Percentiles rank a stretch among this genome's conserved stretches.
phyloP scores from a whole-genome alignment of 2,329 filamentous ascomycete species.

The Colletotrichum navitas region DNA sequence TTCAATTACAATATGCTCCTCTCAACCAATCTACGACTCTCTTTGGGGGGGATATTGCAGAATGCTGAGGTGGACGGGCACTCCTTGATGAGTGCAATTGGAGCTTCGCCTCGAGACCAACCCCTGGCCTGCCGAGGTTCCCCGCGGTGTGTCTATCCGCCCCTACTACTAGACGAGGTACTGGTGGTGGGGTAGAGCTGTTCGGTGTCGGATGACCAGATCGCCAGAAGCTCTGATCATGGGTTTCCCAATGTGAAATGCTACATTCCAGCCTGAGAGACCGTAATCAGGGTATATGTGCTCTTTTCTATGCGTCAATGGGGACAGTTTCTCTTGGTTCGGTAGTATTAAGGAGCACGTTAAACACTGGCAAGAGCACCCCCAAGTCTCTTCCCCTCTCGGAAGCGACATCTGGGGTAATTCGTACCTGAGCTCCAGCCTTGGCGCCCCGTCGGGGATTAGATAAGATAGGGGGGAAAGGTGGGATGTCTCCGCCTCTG shows the following conservation, averaged over 20 bases:
- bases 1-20: not conserved
- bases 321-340: not conserved
- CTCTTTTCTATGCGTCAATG: not conserved
- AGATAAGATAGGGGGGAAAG: constrained; percentile 40
- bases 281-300: too few relatives aligned
- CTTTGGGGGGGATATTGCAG: not conserved
- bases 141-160: constrained; percentile 37
- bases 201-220: constrained; percentile 23
- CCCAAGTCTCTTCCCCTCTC: not conserved
- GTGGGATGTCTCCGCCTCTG: constrained; percentile 39
- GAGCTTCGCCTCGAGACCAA: constrained; percentile 17
- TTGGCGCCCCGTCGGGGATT: constrained; percentile 34
- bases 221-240: not conserved
- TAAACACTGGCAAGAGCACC: not conserved
- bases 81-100: not conserved
- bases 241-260: too few relatives aligned
- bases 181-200: constrained; percentile 28
- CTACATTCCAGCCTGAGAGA: not conserved
- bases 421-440: constrained; percentile 8
- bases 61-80: not conserved
- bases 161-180: constrained; percentile 4
- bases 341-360: not conserved
- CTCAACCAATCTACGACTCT: not conserved
- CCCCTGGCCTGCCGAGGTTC: constrained; percentile 42
- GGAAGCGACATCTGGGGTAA: constrained; percentile 9